A percentile compares a stretch with the other conserved stretches of the same genome.
phyloP scores from a whole-genome alignment of 83 land plant species.

The Picea abies region DNA sequence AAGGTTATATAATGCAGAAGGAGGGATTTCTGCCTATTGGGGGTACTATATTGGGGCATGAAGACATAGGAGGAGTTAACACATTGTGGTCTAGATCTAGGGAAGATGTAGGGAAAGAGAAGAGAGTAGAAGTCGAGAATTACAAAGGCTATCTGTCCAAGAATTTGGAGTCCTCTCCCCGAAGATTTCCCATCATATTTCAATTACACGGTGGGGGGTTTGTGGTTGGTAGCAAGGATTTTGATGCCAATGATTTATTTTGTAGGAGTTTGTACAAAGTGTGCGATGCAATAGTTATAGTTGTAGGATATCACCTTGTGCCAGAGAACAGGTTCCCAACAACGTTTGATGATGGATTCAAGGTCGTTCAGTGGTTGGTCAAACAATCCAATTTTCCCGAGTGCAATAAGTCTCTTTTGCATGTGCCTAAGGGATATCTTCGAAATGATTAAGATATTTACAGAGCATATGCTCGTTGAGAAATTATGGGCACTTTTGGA shows the following conservation, averaged over 20 bases:
- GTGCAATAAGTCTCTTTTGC: conserved; percentile 68
- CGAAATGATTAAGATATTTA: conserved; percentile 27
- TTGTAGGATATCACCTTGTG: conserved; percentile 87
- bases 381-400: conserved; percentile 91
- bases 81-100: too few species aligned
- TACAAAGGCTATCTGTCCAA: conserved; percentile 79
- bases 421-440: conserved; percentile 25
- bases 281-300: conserved; percentile 80
- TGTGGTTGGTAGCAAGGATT: conserved; percentile 72
- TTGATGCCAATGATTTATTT: conserved; percentile 74
- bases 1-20: neutral
- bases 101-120: neutral
- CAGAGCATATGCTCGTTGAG: conserved; percentile 43
- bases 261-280: conserved; percentile 76
- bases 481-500: conserved; percentile 77
- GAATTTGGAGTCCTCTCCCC: conserved; percentile 20
- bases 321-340: conserved; percentile 89
- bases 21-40: too few species aligned
- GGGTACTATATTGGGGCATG: too few species aligned
- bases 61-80: too few species aligned
- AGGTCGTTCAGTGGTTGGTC: conserved; percentile 83
- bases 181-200: conserved; percentile 77
- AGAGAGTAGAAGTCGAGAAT: conserved; percentile 8
- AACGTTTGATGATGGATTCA: conserved; percentile 89
- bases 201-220: conserved; percentile 96